Percentiles rank a stretch among this genome's conserved stretches.
Conservation (phyloP, 2,329 filamentous ascomycete species). For the Aspergillus pseudoglaucus region DNA sequence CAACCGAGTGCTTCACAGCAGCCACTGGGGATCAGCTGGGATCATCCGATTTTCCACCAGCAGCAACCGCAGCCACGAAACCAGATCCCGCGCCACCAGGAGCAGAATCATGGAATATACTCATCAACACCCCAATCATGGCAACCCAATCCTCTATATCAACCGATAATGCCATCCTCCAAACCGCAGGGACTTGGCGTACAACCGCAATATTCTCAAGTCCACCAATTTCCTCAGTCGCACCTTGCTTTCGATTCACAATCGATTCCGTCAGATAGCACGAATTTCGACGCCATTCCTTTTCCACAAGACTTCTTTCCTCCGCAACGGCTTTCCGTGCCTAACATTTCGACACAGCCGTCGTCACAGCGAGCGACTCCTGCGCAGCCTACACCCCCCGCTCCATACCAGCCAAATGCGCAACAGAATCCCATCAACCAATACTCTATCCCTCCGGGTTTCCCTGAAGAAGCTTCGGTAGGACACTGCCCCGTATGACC, state of each 20-base stretch:
- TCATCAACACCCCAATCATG: constrained; percentile 26
- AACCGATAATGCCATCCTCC: constrained; percentile 15
- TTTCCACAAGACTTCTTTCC: constrained; percentile 28
- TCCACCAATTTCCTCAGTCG: constrained; percentile 25
- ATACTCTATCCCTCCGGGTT: constrained; percentile 22
- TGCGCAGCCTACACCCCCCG: constrained; percentile 17
- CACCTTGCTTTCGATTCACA: constrained; percentile 26
- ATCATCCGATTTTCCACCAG: constrained; percentile 31
- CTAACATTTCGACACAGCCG: constrained; percentile 23
- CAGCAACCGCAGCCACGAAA: constrained; percentile 14
- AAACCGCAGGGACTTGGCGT: constrained; percentile 22
- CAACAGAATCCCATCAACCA: constrained; percentile 17
- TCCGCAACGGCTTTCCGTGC: constrained; percentile 19
- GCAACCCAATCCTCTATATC: constrained; percentile 27
- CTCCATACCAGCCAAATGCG: constrained; percentile 11
- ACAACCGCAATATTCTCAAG: constrained; percentile 25
- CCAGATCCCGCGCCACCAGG: constrained; percentile 18
- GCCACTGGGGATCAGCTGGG: constrained; percentile 30
- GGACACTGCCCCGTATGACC: not conserved
- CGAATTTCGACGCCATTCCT: constrained; percentile 28
- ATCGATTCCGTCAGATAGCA: constrained; percentile 21
- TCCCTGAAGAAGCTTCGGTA: constrained; percentile 20
- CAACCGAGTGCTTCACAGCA: constrained; percentile 9
- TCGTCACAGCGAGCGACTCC: constrained; percentile 12
- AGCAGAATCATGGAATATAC: constrained; percentile 27